These are phyloP conservation scores for Actinomucor elegans DNA, from an alignment of 371 early-diverging fungal genomes.

Conservation along the genomic window DNA sequence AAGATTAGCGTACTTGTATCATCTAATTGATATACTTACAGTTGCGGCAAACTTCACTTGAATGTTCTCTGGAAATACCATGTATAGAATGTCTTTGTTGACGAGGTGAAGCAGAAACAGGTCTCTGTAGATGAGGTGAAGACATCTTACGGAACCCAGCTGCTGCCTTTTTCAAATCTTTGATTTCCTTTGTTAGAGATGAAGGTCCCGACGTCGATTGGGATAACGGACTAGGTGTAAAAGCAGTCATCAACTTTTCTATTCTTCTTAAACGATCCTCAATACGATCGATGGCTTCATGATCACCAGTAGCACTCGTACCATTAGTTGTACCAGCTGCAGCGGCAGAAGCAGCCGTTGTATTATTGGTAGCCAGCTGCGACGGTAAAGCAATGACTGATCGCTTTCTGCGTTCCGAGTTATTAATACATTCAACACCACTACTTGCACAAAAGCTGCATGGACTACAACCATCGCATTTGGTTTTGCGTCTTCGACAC, in stretches of 20 bases:
- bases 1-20: neutral
- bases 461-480: conserved; percentile 52
- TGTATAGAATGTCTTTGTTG: conserved; percentile 32
- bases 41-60: neutral
- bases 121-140: conserved; percentile 21
- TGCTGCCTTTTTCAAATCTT: conserved; percentile 13
- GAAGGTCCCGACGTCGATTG: conserved; percentile 10
- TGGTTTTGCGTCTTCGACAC: conserved; percentile 52
- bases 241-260: conserved; percentile 40
- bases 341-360: neutral
- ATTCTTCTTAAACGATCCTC: conserved; percentile 41
- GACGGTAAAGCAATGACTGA: conserved; percentile 11
- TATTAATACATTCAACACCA: conserved; percentile 33
- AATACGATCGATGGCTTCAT: conserved; percentile 40
- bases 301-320: conserved; percentile 4
- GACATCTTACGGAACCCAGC: conserved; percentile 24
- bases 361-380: neutral
- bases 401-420: conserved; percentile 29
- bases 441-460: conserved; percentile 44
- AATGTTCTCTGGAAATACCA: neutral
- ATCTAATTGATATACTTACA: neutral
- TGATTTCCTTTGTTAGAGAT: conserved; percentile 11
- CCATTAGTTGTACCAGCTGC: neutral
- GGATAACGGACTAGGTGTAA: conserved; percentile 35
- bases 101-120: neutral